Base-by-base conservation (phyloP, 2,329 filamentous ascomycete species). In the Cyphellophora attinorum region DNA sequence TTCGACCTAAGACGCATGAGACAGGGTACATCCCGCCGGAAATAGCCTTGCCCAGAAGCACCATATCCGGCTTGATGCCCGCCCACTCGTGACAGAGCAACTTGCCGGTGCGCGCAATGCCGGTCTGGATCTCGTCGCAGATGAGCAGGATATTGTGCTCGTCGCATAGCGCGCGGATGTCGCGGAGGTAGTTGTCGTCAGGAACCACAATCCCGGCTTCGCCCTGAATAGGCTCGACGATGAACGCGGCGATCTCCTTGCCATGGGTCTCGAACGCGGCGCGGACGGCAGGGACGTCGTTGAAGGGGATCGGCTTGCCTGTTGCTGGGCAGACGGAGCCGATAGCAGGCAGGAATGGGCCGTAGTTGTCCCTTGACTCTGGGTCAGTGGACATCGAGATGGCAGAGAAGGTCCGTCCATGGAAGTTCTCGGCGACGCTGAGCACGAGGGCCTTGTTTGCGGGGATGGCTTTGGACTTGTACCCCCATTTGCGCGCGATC, bases 21-120 rank as follows among this genome's bases (percentile, higher is more conserved):
- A 98, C 91, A n/a, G 91, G 91, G 64, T 98, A 98, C 81, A 96
- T 91, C 60, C 91, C 91, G 45, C 91, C 91, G 19, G 86, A 94
- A 57, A 98, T 94, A 49, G 91, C 91, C 68, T 98, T 98, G 55
- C 91, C 91, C 19, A 98, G 77, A 31, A 93, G 80, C 15, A 98
- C 81, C 53, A 98, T 73, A 57, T 98, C 91, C 25, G 89, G 91
- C 68, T 89, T 93, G 68, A 98, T 86, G 49, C 80, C 83, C 37
- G 84, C 80, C 88, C 91, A 96, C 63, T 98, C 78, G 53, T 84
- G 81, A 70, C 86, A 94, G 35, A 98, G 77, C 67, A 98, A 82
- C 54, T 82, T 84, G 34, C 91, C 91, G 12, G 91, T 98, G 45
- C 91, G 80, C 35, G 86, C 91, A 55, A 98, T 94, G 47, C 89